Conservation (phyloP, 1,284 basidiomycete genomes). For the Cutaneotrichosporon sp. region DNA sequence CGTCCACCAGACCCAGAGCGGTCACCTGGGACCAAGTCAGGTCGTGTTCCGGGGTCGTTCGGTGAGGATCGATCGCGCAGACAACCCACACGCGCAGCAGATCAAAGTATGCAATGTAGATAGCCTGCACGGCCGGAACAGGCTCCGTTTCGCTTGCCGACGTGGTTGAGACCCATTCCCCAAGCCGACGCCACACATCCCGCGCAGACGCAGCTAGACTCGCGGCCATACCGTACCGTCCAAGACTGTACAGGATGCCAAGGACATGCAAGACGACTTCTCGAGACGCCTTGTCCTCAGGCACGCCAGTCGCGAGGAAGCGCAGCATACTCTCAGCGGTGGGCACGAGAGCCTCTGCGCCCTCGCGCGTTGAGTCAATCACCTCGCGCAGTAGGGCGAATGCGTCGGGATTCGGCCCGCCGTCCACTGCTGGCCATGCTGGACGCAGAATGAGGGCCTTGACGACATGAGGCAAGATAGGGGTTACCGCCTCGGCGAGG, state of each 20-base stretch:
- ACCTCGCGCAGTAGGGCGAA: conserved; percentile 61
- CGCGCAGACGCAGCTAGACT: conserved; percentile 28
- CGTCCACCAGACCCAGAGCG: conserved; percentile 67
- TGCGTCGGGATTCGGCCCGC: conserved; percentile 49
- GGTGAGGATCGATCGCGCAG: conserved; percentile 83
- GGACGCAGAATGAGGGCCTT: conserved; percentile 35
- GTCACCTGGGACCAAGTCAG: conserved; percentile 81
- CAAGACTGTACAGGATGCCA: conserved; percentile 63
- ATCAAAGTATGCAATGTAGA: conserved; percentile 38
- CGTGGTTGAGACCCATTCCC: conserved; percentile 21
- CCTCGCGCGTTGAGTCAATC: conserved; percentile 61
- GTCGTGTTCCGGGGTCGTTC: conserved; percentile 77
- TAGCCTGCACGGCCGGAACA: background rate
- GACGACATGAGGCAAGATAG: conserved; percentile 56
- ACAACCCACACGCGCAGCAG: conserved; percentile 68
- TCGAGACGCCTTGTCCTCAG: conserved; percentile 49
- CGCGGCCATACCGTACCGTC: conserved; percentile 70
- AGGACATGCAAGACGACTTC: conserved; percentile 59
- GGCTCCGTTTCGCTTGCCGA: background rate
- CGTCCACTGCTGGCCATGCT: conserved; percentile 44
- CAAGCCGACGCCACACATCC: conserved; percentile 39
- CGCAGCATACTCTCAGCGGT: conserved; percentile 65
- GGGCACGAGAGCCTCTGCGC: conserved; percentile 58
- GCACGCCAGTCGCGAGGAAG: conserved; percentile 57
- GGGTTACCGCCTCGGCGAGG: conserved; percentile 56